phyloP scores from a whole-genome alignment of 2,329 filamentous ascomycete species.

The Aureobasidium sp. region DNA sequence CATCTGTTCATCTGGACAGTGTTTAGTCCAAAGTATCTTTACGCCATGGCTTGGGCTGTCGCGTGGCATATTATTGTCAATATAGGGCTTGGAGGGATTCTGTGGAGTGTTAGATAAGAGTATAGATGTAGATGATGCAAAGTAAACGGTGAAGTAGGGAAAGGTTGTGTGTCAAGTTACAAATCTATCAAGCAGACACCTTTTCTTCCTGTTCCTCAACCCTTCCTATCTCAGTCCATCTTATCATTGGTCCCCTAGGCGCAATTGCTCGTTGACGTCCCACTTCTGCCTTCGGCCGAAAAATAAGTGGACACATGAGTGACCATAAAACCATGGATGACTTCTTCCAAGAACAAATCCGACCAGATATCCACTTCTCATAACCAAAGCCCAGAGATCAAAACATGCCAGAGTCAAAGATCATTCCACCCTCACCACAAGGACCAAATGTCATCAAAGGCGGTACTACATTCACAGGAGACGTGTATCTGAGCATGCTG shows the following conservation, averaged over 20 bases:
- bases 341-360: too few species aligned
- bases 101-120: not conserved
- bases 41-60: conserved; percentile 79
- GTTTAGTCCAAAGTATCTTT: conserved; percentile 94
- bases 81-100: conserved; percentile 29
- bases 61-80: conserved; percentile 73
- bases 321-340: too few species aligned
- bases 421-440: too few species aligned
- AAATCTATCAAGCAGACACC: not conserved
- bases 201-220: not conserved
- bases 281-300: not conserved
- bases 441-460: too few species aligned
- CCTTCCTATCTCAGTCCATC: not conserved
- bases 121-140: not conserved
- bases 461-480: too few species aligned
- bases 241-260: not conserved
- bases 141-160: not conserved
- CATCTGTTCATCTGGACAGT: conserved; percentile 99
- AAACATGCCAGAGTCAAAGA: too few species aligned
- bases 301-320: not conserved
- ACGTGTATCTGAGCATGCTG: too few species aligned
- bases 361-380: too few species aligned
- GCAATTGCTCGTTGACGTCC: not conserved
- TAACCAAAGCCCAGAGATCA: too few species aligned
- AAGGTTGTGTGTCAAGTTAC: not conserved